These are phyloP conservation scores for Hanseniaspora uvarum DNA, from an alignment of 1,139 yeast genomes.

Conservation along the genomic window DNA sequence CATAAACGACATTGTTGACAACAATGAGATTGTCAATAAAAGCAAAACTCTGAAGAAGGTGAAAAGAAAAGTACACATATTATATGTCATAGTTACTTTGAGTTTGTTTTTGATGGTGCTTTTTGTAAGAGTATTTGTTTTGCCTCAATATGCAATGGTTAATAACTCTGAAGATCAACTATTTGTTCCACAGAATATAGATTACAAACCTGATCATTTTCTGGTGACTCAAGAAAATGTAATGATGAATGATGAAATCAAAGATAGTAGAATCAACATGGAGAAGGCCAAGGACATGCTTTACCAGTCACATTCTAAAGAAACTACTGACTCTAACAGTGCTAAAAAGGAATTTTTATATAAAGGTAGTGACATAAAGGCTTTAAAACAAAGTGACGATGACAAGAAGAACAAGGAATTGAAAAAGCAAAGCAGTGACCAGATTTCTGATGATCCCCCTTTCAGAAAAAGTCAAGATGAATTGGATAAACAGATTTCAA, in stretches of 20 bases:
- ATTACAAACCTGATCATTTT: not conserved
- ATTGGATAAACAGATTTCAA: conserved; percentile 9
- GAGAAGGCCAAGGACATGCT: conserved; percentile 5
- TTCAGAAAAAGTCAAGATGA: conserved; percentile 13
- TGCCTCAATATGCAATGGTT: not conserved
- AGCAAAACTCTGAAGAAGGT: not conserved
- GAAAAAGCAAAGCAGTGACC: not conserved
- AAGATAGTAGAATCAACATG: conserved; percentile 13
- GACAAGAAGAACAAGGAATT: not conserved
- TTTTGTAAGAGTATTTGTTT: not conserved
- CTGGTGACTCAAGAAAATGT: conserved; percentile 8
- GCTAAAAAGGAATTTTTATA: not conserved
- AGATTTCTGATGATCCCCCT: conserved; percentile 3
- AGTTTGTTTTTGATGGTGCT: not conserved
- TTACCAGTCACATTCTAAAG: not conserved
- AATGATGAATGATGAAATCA: not conserved
- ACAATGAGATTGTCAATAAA: not conserved
- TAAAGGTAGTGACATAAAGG: conserved; percentile 19
- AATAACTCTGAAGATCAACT: not conserved
- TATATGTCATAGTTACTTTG: not conserved
- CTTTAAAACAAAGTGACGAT: conserved; percentile 19
- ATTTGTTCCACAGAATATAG: conserved; percentile 4
- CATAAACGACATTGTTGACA: not conserved
- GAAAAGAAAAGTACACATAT: not conserved
- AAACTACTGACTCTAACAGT: not conserved